Evolutionary conservation across 2,329 filamentous ascomycete species (phyloP).

Genomic region (Cercospora sojina): DNA sequence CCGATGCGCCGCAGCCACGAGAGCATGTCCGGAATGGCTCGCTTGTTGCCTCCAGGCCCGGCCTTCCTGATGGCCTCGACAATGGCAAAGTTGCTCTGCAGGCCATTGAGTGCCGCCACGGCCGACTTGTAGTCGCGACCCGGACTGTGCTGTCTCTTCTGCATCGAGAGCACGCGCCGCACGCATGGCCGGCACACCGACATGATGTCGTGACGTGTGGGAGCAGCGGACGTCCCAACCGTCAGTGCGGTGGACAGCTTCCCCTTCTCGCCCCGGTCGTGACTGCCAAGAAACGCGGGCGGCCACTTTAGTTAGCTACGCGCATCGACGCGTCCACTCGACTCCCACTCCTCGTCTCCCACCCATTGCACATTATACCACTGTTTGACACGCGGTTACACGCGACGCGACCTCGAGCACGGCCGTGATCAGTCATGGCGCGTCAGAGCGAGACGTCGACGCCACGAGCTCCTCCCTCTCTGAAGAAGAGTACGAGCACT

Average conservation of each 20-base stretch:
- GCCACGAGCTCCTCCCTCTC: slow-evolving; percentile 26
- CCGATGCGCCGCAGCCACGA: slow-evolving; percentile 74
- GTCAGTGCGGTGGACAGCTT: not conserved
- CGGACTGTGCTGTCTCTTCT: slow-evolving; percentile 11
- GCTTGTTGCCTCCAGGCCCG: slow-evolving; percentile 69
- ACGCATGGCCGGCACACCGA: slow-evolving; percentile 1
- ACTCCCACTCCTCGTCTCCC: slow-evolving; percentile 1
- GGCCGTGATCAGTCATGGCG: slow-evolving; percentile 13
- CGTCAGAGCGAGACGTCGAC: slow-evolving; percentile 16
- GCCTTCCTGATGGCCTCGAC: slow-evolving; percentile 76
- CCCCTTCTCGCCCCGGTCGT: slow-evolving; percentile 1
- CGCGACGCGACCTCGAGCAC: not conserved
- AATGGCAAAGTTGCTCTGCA: slow-evolving; percentile 76
- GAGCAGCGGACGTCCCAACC: not conserved
- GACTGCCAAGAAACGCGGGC: not conserved
- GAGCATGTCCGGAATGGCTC: slow-evolving; percentile 77
- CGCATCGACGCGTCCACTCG: slow-evolving; percentile 5
- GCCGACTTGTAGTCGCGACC: slow-evolving; percentile 53
- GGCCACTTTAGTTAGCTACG: not conserved
- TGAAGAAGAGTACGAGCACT: slow-evolving; percentile 46
- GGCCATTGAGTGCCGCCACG: slow-evolving; percentile 68
- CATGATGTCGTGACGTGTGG: not conserved
- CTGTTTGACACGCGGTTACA: not conserved
- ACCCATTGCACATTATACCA: not conserved
- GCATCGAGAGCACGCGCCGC: slow-evolving; percentile 1